Base-by-base conservation (phyloP, 208 protist genomes). In the Angomonas desouzai region DNA sequence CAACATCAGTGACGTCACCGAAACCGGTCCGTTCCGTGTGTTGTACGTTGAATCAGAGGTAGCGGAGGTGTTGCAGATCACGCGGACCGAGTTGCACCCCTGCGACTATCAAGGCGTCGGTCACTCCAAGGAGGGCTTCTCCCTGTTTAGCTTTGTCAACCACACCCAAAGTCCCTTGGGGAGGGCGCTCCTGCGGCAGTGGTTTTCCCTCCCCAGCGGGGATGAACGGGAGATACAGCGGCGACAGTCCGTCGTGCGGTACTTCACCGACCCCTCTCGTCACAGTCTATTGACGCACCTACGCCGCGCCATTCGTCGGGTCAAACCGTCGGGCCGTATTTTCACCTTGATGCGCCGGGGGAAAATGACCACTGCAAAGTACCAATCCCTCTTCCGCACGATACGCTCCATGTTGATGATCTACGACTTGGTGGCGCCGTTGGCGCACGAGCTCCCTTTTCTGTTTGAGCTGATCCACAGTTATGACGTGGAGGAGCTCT, bases 81-180 rank as follows among this genome's bases (percentile, higher is more conserved):
- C 73, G n/a, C 84, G 89, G 9, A 73, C 71, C 18, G 89, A 96
- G 47, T 48, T 36, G 16, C 89, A 96, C 70, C 89, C 89, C 38
- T 91, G 84, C 70, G 79, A 76, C 47, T 82, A 73, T 34, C 87
- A 93, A 43, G 81, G 83, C 1, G 76, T 87, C 23, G 81, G 87
- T n/a, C 56, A 74, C 0, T 62, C 81, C 9, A 96, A 96, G 64
- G 90, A 96, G 29, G 90, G 87, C 0, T 71, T 90, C 3, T 96
- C 87, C 28, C 66, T 96, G n/a, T 75, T 87, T 34, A 79, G 66
- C 32, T 63, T 92, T 1, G 63, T 93, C 9, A 77, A 89, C 61
- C 60, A 69, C 27, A 82, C 83, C 1, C 69, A 66, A 40, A 85
- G 78, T 43, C 32, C 76, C 1, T 43, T 82, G 32, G 90, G 90